Percentiles rank a stretch among this genome's conserved stretches.
phyloP scores from a whole-genome alignment of 176 grass and related monocot species.

The Themeda triandra region DNA sequence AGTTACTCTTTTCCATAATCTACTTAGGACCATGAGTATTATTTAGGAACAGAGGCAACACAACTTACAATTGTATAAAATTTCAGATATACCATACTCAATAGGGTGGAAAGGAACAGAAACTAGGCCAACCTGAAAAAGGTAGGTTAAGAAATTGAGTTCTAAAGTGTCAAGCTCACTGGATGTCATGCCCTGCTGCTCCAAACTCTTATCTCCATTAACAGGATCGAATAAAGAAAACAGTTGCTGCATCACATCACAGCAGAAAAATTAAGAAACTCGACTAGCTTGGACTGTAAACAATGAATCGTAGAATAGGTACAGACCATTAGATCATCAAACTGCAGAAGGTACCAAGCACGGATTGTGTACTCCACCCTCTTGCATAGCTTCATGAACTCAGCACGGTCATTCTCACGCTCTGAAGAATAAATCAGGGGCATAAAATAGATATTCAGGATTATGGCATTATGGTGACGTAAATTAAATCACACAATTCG shows the following conservation, averaged over 20 bases:
- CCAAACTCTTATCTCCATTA: constrained; percentile 60
- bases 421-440: constrained; percentile 33
- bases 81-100: neutral
- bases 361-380: constrained; percentile 81
- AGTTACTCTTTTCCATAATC: constrained; percentile 99
- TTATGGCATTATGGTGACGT: neutral
- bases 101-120: neutral
- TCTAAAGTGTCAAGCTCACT: constrained; percentile 69
- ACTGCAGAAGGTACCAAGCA: constrained; percentile 93
- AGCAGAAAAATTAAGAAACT: constrained; percentile 14
- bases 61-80: neutral
- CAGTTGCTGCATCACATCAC: constrained; percentile 64
- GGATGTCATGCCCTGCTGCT: constrained; percentile 60
- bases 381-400: constrained; percentile 71
- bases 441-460: too few species aligned
- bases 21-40: constrained; percentile 29
- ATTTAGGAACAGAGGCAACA: neutral
- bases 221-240: constrained; percentile 83
- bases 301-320: constrained; percentile 2
- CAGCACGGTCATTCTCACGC: constrained; percentile 48
- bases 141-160: constrained; percentile 74
- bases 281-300: neutral
- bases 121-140: constrained; percentile 65
- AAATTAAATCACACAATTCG: constrained; percentile 5
- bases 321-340: constrained; percentile 76